Percentiles rank a stretch among this genome's conserved stretches.
phyloP scores from a whole-genome alignment of 2,329 filamentous ascomycete species.

The Thelonectria blattea region DNA sequence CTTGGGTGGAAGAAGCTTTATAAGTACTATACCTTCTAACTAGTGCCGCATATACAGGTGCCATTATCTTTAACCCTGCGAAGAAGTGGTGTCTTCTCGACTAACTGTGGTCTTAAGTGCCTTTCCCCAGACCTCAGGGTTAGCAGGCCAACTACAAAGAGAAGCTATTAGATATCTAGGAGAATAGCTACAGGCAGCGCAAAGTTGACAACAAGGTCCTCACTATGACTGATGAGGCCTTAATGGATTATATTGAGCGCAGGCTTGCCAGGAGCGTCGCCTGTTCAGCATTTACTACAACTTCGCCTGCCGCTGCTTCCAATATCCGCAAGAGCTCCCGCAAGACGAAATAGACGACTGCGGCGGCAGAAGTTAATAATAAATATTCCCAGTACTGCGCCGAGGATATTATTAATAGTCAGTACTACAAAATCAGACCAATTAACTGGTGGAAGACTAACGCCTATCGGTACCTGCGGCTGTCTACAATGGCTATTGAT shows the following conservation, averaged over 20 bases:
- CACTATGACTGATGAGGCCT: not conserved
- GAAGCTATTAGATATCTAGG: conserved; percentile 4
- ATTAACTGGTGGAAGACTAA: conserved; percentile 3
- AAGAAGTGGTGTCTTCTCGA: conserved; percentile 7
- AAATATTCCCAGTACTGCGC: not conserved
- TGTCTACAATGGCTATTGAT: conserved; percentile 3
- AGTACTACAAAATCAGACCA: not conserved
- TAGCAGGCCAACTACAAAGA: not conserved
- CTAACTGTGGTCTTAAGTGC: conserved; percentile 3
- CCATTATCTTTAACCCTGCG: not conserved
- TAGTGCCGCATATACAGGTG: conserved; percentile 2
- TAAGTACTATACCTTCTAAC: not conserved
- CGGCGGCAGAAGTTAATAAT: not conserved
- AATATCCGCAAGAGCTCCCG: not conserved
- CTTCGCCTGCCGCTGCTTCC: not conserved
- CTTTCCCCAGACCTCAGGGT: not conserved
- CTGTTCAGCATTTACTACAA: not conserved
- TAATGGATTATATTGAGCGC: conserved; percentile 4
- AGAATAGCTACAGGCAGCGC: not conserved
- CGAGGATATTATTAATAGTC: not conserved
- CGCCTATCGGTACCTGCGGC: not conserved
- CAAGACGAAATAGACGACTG: not conserved
- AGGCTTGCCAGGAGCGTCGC: not conserved
- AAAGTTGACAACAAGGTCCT: not conserved
- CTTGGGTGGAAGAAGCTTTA: conserved; percentile 7